phyloP scores from a whole-genome alignment of 805 yeast genomes.

The Barnettozyma siamensis region DNA sequence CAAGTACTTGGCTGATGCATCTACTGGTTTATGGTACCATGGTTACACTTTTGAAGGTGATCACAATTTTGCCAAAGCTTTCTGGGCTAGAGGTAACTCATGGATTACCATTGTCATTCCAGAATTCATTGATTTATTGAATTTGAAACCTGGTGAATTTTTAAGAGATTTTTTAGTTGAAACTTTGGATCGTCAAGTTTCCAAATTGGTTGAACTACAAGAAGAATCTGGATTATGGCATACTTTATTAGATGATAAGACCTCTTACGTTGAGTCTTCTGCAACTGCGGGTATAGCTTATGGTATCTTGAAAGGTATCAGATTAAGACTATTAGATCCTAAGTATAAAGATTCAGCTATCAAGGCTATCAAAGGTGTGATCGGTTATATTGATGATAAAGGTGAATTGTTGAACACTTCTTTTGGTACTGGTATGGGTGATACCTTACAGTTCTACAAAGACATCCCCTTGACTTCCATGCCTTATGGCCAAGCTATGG shows the following conservation, averaged over 20 bases:
- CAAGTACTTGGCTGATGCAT: constrained; percentile 9
- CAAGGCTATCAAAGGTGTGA: constrained; percentile 12
- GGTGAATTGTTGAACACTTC: constrained; percentile 12
- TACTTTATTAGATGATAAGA: constrained; percentile 10
- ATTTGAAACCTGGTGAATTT: constrained; percentile 10
- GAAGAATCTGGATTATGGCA: constrained; percentile 13
- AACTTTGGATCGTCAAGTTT: constrained; percentile 13
- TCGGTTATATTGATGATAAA: constrained; percentile 9
- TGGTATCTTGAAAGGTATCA: constrained; percentile 11
- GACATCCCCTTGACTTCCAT: constrained; percentile 13
- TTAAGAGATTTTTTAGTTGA: constrained; percentile 10
- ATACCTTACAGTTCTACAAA: constrained; percentile 10
- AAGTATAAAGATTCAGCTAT: constrained; percentile 9
- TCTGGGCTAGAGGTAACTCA: constrained; percentile 15
- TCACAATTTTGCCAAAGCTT: constrained; percentile 11
- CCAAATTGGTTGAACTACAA: constrained; percentile 11
- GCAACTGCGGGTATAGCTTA: constrained; percentile 13
- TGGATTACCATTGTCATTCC: constrained; percentile 15
- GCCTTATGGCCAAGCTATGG: constrained; percentile 15
- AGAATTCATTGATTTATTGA: constrained; percentile 11
- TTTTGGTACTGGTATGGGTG: constrained; percentile 14
- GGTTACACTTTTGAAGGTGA: constrained; percentile 13
- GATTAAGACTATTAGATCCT: constrained; percentile 5
- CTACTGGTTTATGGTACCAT: constrained; percentile 12
- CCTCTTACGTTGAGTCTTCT: constrained; percentile 12